Conservation (phyloP, 2,329 filamentous ascomycete species). For the Phyllachora maydis region DNA sequence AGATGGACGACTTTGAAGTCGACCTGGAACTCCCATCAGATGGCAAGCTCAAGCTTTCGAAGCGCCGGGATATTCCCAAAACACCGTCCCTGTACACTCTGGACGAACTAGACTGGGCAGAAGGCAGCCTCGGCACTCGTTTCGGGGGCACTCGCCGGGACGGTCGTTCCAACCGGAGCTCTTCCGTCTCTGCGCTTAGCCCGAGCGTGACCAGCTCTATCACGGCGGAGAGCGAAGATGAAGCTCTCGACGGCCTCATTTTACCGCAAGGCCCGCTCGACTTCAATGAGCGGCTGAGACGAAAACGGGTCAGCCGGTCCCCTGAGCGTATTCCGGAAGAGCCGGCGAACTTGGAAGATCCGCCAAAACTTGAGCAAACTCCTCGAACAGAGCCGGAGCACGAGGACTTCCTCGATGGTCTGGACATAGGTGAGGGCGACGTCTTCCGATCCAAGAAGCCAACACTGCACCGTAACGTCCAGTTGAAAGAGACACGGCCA, state of each 20-base stretch:
- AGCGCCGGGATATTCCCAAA: conserved; percentile 37
- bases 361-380: conserved; percentile 7
- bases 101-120: conserved; percentile 84
- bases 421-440: conserved; percentile 73
- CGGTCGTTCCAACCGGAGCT: conserved; percentile 61
- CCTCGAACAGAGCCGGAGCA: conserved; percentile 20
- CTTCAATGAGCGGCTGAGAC: conserved; percentile 57
- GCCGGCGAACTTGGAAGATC: conserved; percentile 7
- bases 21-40: conserved; percentile 53
- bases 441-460: conserved; percentile 64
- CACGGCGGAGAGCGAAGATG: conserved; percentile 82
- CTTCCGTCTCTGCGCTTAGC: conserved; percentile 73
- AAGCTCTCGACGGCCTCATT: conserved; percentile 75
- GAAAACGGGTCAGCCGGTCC: conserved; percentile 36
- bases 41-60: conserved; percentile 43
- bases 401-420: conserved; percentile 69
- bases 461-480: conserved; percentile 78
- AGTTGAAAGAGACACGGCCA: conserved; percentile 53
- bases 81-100: conserved; percentile 33
- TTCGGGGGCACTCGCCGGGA: conserved; percentile 75
- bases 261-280: conserved; percentile 70
- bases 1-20: conserved; percentile 52
- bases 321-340: conserved; percentile 24
- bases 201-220: conserved; percentile 84
- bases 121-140: conserved; percentile 78